Percentiles rank a stretch among this genome's conserved stretches.
Evolutionary conservation across 1,284 basidiomycete genomes (phyloP).

Genomic region (Flammula alnicola): DNA sequence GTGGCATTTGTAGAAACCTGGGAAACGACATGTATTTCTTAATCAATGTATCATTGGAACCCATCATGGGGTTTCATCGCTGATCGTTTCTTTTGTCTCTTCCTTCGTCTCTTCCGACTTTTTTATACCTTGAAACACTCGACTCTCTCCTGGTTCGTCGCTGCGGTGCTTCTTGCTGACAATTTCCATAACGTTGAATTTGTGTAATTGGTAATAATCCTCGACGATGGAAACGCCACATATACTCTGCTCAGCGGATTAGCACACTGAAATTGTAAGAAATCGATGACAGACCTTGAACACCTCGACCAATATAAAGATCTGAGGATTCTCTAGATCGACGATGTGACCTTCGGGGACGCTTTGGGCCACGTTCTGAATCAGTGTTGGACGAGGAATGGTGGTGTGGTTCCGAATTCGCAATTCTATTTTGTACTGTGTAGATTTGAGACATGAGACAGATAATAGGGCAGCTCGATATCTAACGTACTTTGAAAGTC

Average conservation of each 20-base stretch:
- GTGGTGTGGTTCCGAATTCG: conserved; percentile 75
- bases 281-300: conserved; percentile 66
- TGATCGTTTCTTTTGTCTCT: neutral
- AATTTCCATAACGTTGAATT: conserved; percentile 78
- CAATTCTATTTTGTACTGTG: conserved; percentile 80
- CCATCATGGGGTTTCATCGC: neutral
- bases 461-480: neutral
- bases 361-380: conserved; percentile 70
- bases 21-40: no score
- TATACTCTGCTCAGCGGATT: conserved; percentile 51
- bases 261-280: neutral
- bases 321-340: conserved; percentile 64
- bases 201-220: conserved; percentile 70
- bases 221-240: conserved; percentile 75
- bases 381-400: conserved; percentile 57
- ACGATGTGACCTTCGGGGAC: conserved; percentile 70
- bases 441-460: neutral
- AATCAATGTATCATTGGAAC: neutral
- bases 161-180: conserved; percentile 39
- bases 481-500: conserved; percentile 45
- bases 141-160: conserved; percentile 8
- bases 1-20: neutral
- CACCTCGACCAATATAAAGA: conserved; percentile 78
- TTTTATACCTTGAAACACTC: conserved; percentile 1
- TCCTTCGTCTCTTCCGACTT: neutral